A percentile compares a stretch with the other conserved stretches of the same genome.
Conservation (phyloP, 495 filamentous ascomycete genomes). For the Astrothelium macrocarpum region DNA sequence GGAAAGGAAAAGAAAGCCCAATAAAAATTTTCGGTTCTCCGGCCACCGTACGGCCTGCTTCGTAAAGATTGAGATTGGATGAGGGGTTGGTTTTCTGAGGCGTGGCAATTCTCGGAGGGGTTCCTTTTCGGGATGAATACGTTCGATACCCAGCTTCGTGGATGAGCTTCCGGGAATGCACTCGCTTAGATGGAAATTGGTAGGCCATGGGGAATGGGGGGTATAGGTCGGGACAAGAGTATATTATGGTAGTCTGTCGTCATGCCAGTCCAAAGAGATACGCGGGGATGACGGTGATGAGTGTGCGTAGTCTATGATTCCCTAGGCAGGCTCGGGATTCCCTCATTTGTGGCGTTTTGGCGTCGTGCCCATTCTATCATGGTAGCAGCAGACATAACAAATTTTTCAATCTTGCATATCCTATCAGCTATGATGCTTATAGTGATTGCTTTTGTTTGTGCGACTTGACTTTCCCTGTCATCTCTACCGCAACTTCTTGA, state of each 20-base stretch:
- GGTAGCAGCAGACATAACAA: neutral
- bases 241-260: neutral
- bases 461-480: too few relatives aligned
- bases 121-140: neutral
- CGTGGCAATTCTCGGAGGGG: neutral
- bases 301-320: neutral
- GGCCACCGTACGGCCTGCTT: neutral
- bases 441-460: neutral
- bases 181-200: constrained; percentile 1
- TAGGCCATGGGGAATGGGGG: neutral
- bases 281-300: neutral
- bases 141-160: constrained; percentile 5
- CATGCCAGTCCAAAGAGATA: neutral
- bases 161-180: neutral
- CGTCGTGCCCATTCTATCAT: neutral
- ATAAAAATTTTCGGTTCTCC: neutral
- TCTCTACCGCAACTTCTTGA: too few relatives aligned
- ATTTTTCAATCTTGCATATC: neutral
- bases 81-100: neutral
- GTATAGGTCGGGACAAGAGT: neutral
- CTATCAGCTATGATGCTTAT: neutral
- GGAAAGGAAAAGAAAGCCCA: neutral
- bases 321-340: neutral
- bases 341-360: constrained; percentile 4
- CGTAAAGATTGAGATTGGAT: neutral